phyloP scores from a whole-genome alignment of 768 basidiomycete genomes.

The Peribolospora kevripleyi region DNA sequence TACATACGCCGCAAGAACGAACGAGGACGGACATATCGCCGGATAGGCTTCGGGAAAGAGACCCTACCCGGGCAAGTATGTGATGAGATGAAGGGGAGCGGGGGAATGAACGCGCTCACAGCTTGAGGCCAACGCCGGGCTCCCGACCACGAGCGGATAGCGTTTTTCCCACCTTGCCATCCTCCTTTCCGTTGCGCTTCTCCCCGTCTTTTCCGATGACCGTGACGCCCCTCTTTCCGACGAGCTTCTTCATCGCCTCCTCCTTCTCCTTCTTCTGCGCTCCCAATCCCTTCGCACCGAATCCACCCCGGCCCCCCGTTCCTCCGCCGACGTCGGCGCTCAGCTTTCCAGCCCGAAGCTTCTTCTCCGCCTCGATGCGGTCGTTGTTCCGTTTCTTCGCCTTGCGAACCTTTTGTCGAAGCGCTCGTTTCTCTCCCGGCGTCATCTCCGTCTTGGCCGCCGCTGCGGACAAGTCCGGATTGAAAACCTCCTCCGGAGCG shows the following conservation, averaged over 20 bases:
- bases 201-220: conserved; percentile 44
- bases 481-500: conserved; percentile 75
- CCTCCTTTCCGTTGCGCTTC: conserved; percentile 5
- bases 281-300: conserved; percentile 24
- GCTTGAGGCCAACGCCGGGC: not conserved
- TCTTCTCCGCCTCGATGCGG: conserved; percentile 25
- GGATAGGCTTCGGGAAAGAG: too few species aligned
- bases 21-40: too few species aligned
- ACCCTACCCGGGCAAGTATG: too few species aligned
- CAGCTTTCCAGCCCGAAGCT: conserved; percentile 21
- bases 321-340: conserved; percentile 32
- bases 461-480: conserved; percentile 24
- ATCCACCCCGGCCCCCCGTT: conserved; percentile 35
- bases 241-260: conserved; percentile 49
- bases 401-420: conserved; percentile 25
- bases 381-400: conserved; percentile 40
- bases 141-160: too few species aligned
- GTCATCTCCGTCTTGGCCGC: conserved; percentile 51
- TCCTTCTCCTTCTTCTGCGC: conserved; percentile 38
- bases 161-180: conserved; percentile 5
- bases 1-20: too few species aligned
- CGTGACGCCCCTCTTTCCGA: conserved; percentile 64
- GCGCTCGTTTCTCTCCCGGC: conserved; percentile 51
- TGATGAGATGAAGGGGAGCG: too few species aligned
- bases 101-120: not conserved